Evolutionary conservation across 805 yeast genomes (phyloP).

Genomic region (Candida yuanshanica): DNA sequence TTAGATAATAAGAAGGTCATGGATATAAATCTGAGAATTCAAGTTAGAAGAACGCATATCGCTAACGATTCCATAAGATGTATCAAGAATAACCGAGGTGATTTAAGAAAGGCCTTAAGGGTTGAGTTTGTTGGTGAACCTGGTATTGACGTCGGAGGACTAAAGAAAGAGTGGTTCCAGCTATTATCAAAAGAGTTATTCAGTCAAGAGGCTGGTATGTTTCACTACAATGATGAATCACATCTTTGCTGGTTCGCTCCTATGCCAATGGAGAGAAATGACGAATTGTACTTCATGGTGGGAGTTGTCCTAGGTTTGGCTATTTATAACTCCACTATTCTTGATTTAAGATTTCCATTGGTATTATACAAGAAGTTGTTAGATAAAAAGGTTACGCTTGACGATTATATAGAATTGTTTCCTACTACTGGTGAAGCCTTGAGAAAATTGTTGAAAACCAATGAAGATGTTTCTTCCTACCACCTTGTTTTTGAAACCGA

Average conservation of each 20-base stretch:
- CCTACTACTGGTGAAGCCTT: conserved; percentile 61
- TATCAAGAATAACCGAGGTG: conserved; percentile 47
- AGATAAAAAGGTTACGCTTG: conserved; percentile 44
- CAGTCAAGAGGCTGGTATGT: conserved; percentile 61
- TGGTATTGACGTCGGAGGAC: conserved; percentile 94
- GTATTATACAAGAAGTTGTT: conserved; percentile 73
- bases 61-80: conserved; percentile 70
- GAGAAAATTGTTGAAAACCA: conserved; percentile 38
- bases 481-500: conserved; percentile 58
- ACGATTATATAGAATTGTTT: conserved; percentile 62
- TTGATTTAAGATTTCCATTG: conserved; percentile 73
- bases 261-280: conserved; percentile 33
- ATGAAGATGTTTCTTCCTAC: conserved; percentile 41
- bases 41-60: conserved; percentile 61
- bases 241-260: conserved; percentile 71
- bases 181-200: conserved; percentile 67
- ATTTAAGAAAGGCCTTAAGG: conserved; percentile 66
- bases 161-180: conserved; percentile 90
- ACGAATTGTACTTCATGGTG: conserved; percentile 63
- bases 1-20: conserved; percentile 54
- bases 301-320: conserved; percentile 91
- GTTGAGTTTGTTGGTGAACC: conserved; percentile 85
- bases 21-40: conserved; percentile 64
- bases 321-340: conserved; percentile 80
- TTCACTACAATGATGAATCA: conserved; percentile 63